Base-by-base conservation (phyloP, 495 filamentous ascomycete species). In the Trichoderma reesei region DNA sequence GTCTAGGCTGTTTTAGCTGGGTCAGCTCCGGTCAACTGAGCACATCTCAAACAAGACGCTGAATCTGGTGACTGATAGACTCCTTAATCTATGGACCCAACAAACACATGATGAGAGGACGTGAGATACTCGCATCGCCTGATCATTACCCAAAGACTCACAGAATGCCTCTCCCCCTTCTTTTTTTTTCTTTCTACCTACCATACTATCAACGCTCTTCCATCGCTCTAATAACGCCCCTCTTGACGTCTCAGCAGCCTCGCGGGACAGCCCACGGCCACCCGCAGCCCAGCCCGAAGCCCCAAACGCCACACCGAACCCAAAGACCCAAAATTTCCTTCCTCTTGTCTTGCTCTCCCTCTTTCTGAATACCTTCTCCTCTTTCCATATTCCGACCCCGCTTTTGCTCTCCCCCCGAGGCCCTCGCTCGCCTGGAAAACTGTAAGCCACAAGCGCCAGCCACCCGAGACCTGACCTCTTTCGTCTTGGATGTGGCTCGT, bases 401-500 rank as follows among this genome's bases (percentile, higher is more conserved):
- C 51, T 56, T 48, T 26, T n/a, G n/a, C n/a, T n/a, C n/a, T 26
- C n/a, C n/a, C 31, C 46, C 46, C 46, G 18, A 51, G 46, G 46
- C n/a, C 46, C 46, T 51, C 46, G 20, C 26, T 10, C 51, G 20
- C 51, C 31, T 13, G 3, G 16, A 7, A 10, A 6, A 10, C 14
- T 16, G 7, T 31, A 9, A 56, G 51, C 51, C 51, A 31, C 26
- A 48, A 34, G 13, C 10, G 51, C 31, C 51, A 56, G 51, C 51
- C 51, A 56, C 51, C 51, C 31, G 10, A 3, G 51, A 56, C 10
- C 34, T 31, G 51, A 34, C 26, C 26, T 56, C 10, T 7, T 20
- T 51, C 20, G 51, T 10, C 51, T 33, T 34, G 51, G 51, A 33
- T 56, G 51, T 56, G 51, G 51, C 51, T 56, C 51, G 51, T 56